Evolutionary conservation across 139 green algal species (phyloP).

Genomic region (Coccomyxa sp.): DNA sequence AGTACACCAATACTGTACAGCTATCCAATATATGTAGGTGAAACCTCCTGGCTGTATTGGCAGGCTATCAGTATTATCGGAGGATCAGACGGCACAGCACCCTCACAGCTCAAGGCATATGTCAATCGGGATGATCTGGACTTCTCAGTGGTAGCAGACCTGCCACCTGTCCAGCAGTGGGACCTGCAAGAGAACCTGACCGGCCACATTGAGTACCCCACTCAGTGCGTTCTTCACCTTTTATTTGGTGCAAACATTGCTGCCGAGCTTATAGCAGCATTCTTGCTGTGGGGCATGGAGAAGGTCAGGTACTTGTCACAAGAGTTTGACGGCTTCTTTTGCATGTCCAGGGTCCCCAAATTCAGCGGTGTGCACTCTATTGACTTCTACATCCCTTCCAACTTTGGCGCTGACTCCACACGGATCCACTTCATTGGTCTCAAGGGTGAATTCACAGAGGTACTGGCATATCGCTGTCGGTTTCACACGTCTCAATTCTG

Average conservation of each 20-base stretch:
- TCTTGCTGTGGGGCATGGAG: background rate
- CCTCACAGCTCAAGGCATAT: slow-evolving; percentile 36
- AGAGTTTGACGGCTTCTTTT: background rate
- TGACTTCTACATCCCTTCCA: slow-evolving; percentile 68
- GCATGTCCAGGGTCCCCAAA: slow-evolving; percentile 29
- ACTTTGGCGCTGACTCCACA: slow-evolving; percentile 51
- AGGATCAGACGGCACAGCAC: slow-evolving; percentile 36
- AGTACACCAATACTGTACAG: background rate
- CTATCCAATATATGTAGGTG: background rate
- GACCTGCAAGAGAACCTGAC: slow-evolving; percentile 60
- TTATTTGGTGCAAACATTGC: background rate
- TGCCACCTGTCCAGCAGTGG: slow-evolving; percentile 76
- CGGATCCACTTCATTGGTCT: slow-evolving; percentile 79
- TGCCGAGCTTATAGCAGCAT: background rate
- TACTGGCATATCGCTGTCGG: slow-evolving; percentile 4
- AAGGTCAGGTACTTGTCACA: background rate
- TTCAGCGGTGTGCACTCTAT: slow-evolving; percentile 83
- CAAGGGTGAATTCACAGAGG: slow-evolving; percentile 74
- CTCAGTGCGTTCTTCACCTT: slow-evolving; percentile 31
- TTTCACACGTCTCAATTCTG: background rate
- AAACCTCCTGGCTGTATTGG: background rate
- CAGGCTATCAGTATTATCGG: background rate
- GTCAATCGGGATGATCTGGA: slow-evolving; percentile 85
- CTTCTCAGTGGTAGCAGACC: slow-evolving; percentile 48
- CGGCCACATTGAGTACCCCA: slow-evolving; percentile 63